Base-by-base conservation (phyloP, 305 asterid genomes). In the Fraxinus greggii region DNA sequence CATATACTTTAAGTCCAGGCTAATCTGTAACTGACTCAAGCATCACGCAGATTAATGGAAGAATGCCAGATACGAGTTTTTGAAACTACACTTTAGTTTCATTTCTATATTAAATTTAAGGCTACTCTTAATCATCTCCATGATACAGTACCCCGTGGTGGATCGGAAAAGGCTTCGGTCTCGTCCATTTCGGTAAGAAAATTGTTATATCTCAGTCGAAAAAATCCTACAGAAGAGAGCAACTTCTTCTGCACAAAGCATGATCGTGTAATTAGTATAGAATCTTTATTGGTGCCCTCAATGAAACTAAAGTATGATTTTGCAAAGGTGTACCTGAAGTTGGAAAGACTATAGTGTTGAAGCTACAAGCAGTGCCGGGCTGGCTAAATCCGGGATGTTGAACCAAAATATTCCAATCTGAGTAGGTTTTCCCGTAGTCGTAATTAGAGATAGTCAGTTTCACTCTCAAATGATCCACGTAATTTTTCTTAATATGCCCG, bases 401-500 rank as follows among this genome's bases (percentile, higher is more conserved):
- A 70, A 90, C 90, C 54, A 91, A 83, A 42, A 92, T 81, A 76
- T 90, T 93, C 97, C 97, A 92, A 73, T 90, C 74, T 1, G 93
- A 80, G 82, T 90, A 93, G 81, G 86, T 93, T 82, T 84, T 88
- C 23, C 89, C 86, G 4, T 88, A 89, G 79, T 93, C 85, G 86
- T 84, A 86, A 70, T 92, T 92, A 17, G 95, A 87, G 77, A 92
- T 75, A 2, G 97, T 93, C 65, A 93, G 56, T 83, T 93, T 92
- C 83, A 92, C 90, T 32, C 89, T 87, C 97, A 95, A 93, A 19
- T 91, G 89, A 72, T 75, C 83, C 28, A 65, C 19, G 56, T 88
- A 91, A 28, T 91, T 93, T 80, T 77, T 84, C 84, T 85, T 93
- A 32, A 93, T 86, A 81, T 92, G 97, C 97, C 97, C 97, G 91